Evolutionary conservation across 768 basidiomycete species (phyloP), one percentile per base, ranked within the genome.

Genomic region (Vararia minispora): DNA sequence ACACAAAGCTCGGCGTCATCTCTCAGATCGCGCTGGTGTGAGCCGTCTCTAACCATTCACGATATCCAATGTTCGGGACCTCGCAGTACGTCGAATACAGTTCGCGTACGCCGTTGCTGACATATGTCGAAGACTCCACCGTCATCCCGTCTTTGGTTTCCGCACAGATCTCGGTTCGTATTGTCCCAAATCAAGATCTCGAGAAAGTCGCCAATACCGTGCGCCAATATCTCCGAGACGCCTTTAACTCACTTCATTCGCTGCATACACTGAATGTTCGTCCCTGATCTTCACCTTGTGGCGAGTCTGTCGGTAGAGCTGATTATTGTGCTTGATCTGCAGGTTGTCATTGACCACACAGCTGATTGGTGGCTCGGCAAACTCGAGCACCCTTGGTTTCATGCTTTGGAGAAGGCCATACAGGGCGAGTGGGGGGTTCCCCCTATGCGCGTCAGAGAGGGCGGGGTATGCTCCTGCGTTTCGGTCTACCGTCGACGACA

Each of bases 361-460:
- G 91, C 90, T 0, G 82, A 91, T 51, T 98, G 92, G 92, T 99
- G 94, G 94, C 68, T 99, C 2, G 90, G 92, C 0, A 76, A 83
- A 39, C 69, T 94, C 28, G 74, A 87, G 38, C 80, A 82, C 42
- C 71, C 71, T 3, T 95, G 86, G 77, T 94, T 92, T 64, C 72
- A 77, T 46, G 79, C 85, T 0, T 68, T 99, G 35, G 88, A 94
- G 54, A 62, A 66, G 27, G 83, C 89, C 16, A 77, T 99, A 0
- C 64, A 69, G 34, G 78, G 85, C 31, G 88, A 92, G 50, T 99
- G 94, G 94, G 79, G 79, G 4, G 64, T 79, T 29, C 70, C 78
- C 42, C 94, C 94, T 4, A 58, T 95, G 44, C 74, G 85, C 18
- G 92, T 95, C 35, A 72, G 92, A 28, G 92, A 95, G 65, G 92